These are phyloP conservation scores for Aspergillus unguis DNA, from an alignment of 2,329 filamentous ascomycete species.

Conservation along the genomic window DNA sequence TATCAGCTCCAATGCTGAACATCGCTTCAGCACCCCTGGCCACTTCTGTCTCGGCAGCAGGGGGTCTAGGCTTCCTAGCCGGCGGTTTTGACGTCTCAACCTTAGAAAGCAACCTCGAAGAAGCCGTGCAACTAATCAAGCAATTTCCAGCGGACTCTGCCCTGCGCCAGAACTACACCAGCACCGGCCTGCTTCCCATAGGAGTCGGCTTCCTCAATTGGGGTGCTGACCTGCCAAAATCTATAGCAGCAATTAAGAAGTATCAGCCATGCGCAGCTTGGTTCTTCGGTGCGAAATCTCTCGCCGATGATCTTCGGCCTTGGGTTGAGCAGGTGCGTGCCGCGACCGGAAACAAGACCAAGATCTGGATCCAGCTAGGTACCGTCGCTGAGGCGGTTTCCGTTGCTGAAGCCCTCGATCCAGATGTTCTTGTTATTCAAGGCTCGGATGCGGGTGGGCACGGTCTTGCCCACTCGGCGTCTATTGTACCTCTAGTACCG, in stretches of 20 bases:
- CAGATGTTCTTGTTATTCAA: slow-evolving; percentile 54
- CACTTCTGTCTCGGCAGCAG: slow-evolving; percentile 56
- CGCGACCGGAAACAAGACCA: slow-evolving; percentile 36
- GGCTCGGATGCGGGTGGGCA: slow-evolving; percentile 56
- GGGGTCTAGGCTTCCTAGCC: slow-evolving; percentile 54
- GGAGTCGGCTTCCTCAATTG: slow-evolving; percentile 43
- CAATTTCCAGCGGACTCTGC: neutral
- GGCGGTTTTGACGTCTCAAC: slow-evolving; percentile 51
- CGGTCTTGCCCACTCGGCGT: slow-evolving; percentile 45
- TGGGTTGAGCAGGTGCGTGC: slow-evolving; percentile 41
- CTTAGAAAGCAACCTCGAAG: slow-evolving; percentile 29
- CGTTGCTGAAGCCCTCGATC: slow-evolving; percentile 33
- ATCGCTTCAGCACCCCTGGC: slow-evolving; percentile 58
- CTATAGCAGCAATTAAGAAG: slow-evolving; percentile 28
- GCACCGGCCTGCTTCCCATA: slow-evolving; percentile 31
- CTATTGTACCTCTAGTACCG: slow-evolving; percentile 50
- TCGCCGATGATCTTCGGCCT: slow-evolving; percentile 25
- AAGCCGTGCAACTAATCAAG: slow-evolving; percentile 25
- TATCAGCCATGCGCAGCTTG: slow-evolving; percentile 39
- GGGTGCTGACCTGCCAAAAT: slow-evolving; percentile 30
- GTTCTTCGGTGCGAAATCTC: slow-evolving; percentile 37
- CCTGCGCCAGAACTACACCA: slow-evolving; percentile 11
- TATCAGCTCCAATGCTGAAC: slow-evolving; percentile 66
- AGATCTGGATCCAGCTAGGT: slow-evolving; percentile 55
- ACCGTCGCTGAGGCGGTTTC: slow-evolving; percentile 47